Percentiles rank a stretch among this genome's conserved stretches.
Evolutionary conservation across 805 yeast species (phyloP).

Genomic region (Ogataea allantospora): DNA sequence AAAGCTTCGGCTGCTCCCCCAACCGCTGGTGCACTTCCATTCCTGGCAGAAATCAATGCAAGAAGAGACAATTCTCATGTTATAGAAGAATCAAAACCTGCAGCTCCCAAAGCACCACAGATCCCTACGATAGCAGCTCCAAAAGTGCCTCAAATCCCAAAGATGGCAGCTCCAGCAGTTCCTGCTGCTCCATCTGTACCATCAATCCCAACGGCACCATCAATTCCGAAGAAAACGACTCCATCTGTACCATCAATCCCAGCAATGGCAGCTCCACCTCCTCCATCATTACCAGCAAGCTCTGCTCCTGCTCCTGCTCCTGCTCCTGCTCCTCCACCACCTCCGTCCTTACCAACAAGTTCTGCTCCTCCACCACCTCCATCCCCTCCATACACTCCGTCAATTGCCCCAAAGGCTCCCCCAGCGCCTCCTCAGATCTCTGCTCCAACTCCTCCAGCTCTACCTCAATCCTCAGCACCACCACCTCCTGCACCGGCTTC

Average conservation of each 20-base stretch:
- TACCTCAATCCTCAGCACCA: conserved; percentile 16
- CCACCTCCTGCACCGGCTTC: conserved; percentile 13
- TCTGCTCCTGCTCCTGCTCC: conserved; percentile 10
- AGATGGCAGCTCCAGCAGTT: conserved; percentile 1
- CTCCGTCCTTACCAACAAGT: background rate
- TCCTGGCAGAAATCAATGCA: conserved; percentile 55
- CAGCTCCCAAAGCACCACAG: conserved; percentile 19
- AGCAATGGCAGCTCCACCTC: conserved; percentile 16
- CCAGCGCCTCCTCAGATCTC: conserved; percentile 13
- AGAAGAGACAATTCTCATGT: conserved; percentile 52
- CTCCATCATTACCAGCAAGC: conserved; percentile 2
- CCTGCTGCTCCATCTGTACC: conserved; percentile 5
- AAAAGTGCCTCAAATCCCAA: conserved; percentile 1
- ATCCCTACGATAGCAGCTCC: conserved; percentile 25
- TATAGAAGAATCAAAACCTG: conserved; percentile 35
- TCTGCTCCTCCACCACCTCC: conserved; percentile 3
- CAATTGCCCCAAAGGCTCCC: conserved; percentile 13
- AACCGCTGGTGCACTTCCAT: conserved; percentile 49
- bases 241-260: conserved; percentile 1
- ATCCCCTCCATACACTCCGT: conserved; percentile 39
- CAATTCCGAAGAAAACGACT: no score
- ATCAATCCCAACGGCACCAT: background rate
- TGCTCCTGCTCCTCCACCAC: conserved; percentile 2
- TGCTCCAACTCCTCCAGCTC: conserved; percentile 19
- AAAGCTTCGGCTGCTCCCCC: conserved; percentile 22